Evolutionary conservation across 305 asterid genomes (phyloP), one percentile per base, ranked within the genome.

Genomic region (Plantago coronopus): DNA sequence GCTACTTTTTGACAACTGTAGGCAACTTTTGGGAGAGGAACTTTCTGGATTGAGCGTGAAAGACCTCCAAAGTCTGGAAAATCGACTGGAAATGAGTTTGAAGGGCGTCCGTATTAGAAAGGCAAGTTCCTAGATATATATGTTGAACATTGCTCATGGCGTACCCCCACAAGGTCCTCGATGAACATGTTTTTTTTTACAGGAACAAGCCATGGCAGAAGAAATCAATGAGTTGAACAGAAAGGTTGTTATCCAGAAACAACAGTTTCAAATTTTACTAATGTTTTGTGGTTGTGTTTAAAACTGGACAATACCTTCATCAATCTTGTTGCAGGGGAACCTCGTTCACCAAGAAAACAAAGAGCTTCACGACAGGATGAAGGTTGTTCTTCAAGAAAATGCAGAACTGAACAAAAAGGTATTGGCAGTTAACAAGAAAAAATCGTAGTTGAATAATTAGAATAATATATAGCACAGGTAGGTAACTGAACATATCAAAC

Each of bases 11-110:
- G 10, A 2, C 16, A 19, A 65, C 16, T 62, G 43, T 81, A 88
- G 96, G 74, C 79, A 81, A 72, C 84, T 88, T 54, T 51, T 85
- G 76, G 91, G 96, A 61, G 85, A 83, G 69, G 83, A 77, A 64
- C 88, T 88, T 63, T 75, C 78, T 61, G 95, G 95, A 72, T 56
- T 88, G 72, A 68, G 62, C 62, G 56, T 74, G 70, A 79, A 74
- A 17, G 91, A 88, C 72, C 84, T 85, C 50, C 75, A 79, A 27
- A 69, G 65, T 73, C 81, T 88, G 75, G 94, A 88, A 68, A 78
- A 54, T 68, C 83, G 79, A 63, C 77, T 85, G 2, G 83, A 88
- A 61, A 67, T 64, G 65, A 85, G 89, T 51, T 68, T 88, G 76
- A 83, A 79, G 71, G 81, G 80, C 19, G 78, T 88, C 49, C 86